A percentile compares a stretch with the other conserved stretches of the same genome.
These are phyloP conservation scores for Tricharina praecox DNA, from an alignment of 495 filamentous ascomycete species.

Conservation along the genomic window DNA sequence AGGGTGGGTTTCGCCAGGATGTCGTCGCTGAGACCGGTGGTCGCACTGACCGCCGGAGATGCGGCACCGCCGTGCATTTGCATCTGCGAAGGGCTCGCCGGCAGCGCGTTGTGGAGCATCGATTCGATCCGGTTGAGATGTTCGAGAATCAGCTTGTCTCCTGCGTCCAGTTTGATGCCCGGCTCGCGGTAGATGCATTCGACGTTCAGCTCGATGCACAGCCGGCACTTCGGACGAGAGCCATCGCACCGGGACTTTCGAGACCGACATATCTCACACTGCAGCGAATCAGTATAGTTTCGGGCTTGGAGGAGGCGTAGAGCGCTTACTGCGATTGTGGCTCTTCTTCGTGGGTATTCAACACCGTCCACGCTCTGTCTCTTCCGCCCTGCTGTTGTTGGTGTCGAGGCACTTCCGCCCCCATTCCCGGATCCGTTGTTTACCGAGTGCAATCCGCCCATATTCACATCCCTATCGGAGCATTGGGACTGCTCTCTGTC, in stretches of 20 bases:
- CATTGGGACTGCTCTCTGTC: conserved; percentile 20
- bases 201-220: conserved; percentile 64
- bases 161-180: conserved; percentile 72
- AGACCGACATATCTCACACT: conserved; percentile 75
- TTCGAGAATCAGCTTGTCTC: conserved; percentile 70
- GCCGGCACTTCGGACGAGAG: conserved; percentile 64
- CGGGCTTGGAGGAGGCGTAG: not conserved
- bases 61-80: conserved; percentile 34
- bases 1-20: conserved; percentile 28
- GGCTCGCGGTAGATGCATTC: conserved; percentile 74
- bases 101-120: conserved; percentile 45
- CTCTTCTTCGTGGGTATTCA: conserved; percentile 51
- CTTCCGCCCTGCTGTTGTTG: conserved; percentile 32
- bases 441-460: conserved; percentile 11
- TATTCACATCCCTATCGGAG: conserved; percentile 19
- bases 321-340: conserved; percentile 54
- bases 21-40: conserved; percentile 50
- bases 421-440: not conserved
- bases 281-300: conserved; percentile 2
- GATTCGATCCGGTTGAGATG: conserved; percentile 59
- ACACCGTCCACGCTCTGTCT: conserved; percentile 47
- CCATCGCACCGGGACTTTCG: conserved; percentile 73
- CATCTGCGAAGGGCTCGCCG: conserved; percentile 10
- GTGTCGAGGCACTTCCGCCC: conserved; percentile 4
- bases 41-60: conserved; percentile 55